phyloP scores from a whole-genome alignment of 2,329 filamentous ascomycete species.

The Stachybotrys chartarum region DNA sequence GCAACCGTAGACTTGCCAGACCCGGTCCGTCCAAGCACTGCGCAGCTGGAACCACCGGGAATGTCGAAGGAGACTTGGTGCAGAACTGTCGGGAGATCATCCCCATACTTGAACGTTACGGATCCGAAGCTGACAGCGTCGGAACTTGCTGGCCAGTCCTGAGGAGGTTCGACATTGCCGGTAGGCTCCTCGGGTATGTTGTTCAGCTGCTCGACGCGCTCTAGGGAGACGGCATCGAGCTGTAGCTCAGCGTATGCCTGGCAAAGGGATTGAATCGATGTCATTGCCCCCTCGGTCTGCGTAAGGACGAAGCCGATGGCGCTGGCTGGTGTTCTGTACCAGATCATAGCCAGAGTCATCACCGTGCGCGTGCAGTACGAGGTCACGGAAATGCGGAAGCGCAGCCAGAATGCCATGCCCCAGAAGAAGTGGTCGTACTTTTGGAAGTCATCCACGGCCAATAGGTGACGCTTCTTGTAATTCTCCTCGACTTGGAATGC shows the following conservation, averaged over 20 bases:
- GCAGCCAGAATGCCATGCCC: slow-evolving; percentile 79
- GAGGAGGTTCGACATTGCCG: slow-evolving; percentile 62
- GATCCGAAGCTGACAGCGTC: slow-evolving; percentile 71
- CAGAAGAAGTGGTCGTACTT: slow-evolving; percentile 97
- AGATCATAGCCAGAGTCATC: slow-evolving; percentile 67
- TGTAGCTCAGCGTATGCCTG: slow-evolving; percentile 77
- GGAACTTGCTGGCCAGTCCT: slow-evolving; percentile 66
- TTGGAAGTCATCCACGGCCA: slow-evolving; percentile 81
- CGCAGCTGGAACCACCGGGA: slow-evolving; percentile 53
- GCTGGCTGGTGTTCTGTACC: slow-evolving; percentile 67
- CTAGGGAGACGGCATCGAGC: slow-evolving; percentile 87
- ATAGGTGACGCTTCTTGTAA: slow-evolving; percentile 74
- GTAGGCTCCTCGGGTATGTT: slow-evolving; percentile 68
- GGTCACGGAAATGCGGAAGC: slow-evolving; percentile 57
- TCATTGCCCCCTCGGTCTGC: slow-evolving; percentile 28
- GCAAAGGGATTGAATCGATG: slow-evolving; percentile 50
- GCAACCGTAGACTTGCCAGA: slow-evolving; percentile 79
- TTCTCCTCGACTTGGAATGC: slow-evolving; percentile 72
- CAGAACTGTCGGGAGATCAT: slow-evolving; percentile 67
- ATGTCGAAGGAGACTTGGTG: slow-evolving; percentile 64
- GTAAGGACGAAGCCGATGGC: slow-evolving; percentile 79
- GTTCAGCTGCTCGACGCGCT: slow-evolving; percentile 76
- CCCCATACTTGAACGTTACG: slow-evolving; percentile 73
- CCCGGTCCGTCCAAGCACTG: slow-evolving; percentile 74
- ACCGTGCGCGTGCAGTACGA: slow-evolving; percentile 68